phyloP scores from a whole-genome alignment of 2,329 filamentous ascomycete genomes.

The Fusarium acutatum region DNA sequence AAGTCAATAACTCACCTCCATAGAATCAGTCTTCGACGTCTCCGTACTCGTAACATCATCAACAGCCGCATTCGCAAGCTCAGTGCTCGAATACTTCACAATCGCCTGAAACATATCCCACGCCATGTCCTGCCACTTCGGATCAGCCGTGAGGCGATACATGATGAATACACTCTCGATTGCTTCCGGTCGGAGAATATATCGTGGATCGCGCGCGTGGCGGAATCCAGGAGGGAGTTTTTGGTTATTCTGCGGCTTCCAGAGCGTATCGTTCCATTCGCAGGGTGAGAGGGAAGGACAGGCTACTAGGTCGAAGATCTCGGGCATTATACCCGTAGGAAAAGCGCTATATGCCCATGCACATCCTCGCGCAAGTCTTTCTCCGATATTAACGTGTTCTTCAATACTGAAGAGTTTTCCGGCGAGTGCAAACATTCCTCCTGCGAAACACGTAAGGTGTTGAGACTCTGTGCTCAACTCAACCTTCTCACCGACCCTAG shows the following conservation, averaged over 20 bases:
- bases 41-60: slow-evolving; percentile 50
- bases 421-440: slow-evolving; percentile 73
- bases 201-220: slow-evolving; percentile 59
- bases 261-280: slow-evolving; percentile 34
- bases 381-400: slow-evolving; percentile 57
- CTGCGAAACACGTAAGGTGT: slow-evolving; percentile 73
- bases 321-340: slow-evolving; percentile 67
- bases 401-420: slow-evolving; percentile 64
- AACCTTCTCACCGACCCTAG: slow-evolving; percentile 38
- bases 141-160: slow-evolving; percentile 59
- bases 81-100: slow-evolving; percentile 54
- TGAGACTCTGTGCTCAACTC: slow-evolving; percentile 48
- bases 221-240: slow-evolving; percentile 67
- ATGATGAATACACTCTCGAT: slow-evolving; percentile 59
- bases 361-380: slow-evolving; percentile 62
- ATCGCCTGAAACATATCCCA: slow-evolving; percentile 63
- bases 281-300: slow-evolving; percentile 52
- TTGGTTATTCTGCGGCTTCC: neutral
- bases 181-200: slow-evolving; percentile 61
- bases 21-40: slow-evolving; percentile 61
- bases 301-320: slow-evolving; percentile 57
- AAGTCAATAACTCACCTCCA: slow-evolving; percentile 65
- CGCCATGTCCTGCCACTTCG: slow-evolving; percentile 58
- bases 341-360: slow-evolving; percentile 66
- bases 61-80: slow-evolving; percentile 59